Evolutionary conservation across 1,139 yeast genomes (phyloP), one percentile per base, ranked within the genome.

Genomic region (Candida labiduridarum): DNA sequence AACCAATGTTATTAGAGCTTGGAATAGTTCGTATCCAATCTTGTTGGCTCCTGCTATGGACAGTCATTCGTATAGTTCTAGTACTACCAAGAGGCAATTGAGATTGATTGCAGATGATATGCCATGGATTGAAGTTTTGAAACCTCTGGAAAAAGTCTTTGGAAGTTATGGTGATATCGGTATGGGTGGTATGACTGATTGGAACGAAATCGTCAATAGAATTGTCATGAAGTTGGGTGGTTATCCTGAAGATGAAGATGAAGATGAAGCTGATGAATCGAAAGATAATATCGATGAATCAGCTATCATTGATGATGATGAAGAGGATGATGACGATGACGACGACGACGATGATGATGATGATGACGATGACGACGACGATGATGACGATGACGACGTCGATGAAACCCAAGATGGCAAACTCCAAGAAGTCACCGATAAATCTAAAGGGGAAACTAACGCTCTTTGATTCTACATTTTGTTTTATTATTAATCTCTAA

Each of bases 111-210:
- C 83, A 49, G 96, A 89, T 58, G 95, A 89, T 58, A 89, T 90
- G 91, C 89, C 90, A 45, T 90, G 96, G 92, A 87, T 91, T 51
- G 96, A 89, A 60, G 79, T 91, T 22, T 73, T 92, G 59, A 88
- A 86, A 64, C 98, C 98, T 0, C 91, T 89, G 3, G 98, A 92
- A 65, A 92, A 92, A 65, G 96, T 92, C 8, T 88, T 89, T 52
- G 96, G 96, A 29, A 84, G 91, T 49, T 90, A 89, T 67, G 97
- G 98, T 52, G 97, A 91, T 62, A 91, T 92, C 54, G 97, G 97
- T 33, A 89, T 87, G 92, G 94, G 95, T 39, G 95, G 95, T 50
- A 87, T 87, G 95, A 84, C 87, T 85, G 94, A 87, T 62, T 85
- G 87, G 81, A 89, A 89, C 68, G 97, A 91, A 67, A 87, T 92